Percentiles rank a stretch among this genome's conserved stretches.
Evolutionary conservation across 176 grass and related monocot genomes (phyloP).

Genomic region (Aegilops speltoides): DNA sequence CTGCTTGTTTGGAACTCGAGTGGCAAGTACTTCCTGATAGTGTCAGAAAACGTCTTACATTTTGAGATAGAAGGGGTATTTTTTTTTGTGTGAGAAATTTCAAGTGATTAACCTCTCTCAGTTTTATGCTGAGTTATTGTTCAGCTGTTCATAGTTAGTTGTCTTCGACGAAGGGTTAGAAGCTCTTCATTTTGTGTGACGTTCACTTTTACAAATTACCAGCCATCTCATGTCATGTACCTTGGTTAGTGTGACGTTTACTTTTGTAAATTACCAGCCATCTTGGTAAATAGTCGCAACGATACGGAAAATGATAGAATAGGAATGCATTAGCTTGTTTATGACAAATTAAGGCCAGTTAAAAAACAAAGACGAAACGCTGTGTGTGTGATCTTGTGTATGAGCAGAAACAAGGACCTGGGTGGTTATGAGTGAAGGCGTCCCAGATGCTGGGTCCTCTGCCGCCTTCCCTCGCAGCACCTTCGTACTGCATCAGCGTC

Average conservation of each 20-base stretch:
- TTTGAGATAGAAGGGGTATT: no score
- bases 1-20: neutral
- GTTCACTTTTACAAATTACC: no score
- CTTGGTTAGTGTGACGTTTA: neutral
- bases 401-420: constrained; percentile 40
- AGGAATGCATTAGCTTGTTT: neutral
- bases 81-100: neutral
- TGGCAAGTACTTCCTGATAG: neutral
- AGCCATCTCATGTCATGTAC: neutral
- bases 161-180: neutral
- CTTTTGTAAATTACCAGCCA: no score
- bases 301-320: no score
- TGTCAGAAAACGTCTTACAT: no score
- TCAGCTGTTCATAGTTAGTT: neutral
- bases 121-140: neutral
- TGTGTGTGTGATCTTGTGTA: neutral
- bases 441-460: constrained; percentile 81
- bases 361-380: neutral
- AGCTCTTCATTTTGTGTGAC: no score
- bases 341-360: neutral
- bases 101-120: neutral
- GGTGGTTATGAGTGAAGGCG: constrained; percentile 67
- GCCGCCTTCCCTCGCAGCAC: constrained; percentile 55
- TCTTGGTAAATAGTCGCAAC: no score
- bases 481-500: constrained; percentile 68